phyloP scores from a whole-genome alignment of 2,329 filamentous ascomycete species.

The Sarocladium brachiariae region DNA sequence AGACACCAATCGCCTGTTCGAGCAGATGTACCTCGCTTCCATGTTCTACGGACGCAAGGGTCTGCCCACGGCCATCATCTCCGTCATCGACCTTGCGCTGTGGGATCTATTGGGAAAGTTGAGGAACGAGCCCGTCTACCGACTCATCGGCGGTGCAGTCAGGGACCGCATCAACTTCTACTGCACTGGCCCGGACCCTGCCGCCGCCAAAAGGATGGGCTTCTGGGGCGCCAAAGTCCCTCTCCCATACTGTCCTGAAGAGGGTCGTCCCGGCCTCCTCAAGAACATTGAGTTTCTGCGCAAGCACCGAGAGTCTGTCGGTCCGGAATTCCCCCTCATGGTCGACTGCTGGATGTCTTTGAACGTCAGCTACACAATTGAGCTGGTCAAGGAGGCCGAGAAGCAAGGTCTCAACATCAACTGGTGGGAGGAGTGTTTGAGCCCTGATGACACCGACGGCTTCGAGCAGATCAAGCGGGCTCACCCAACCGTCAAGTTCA shows the following conservation, averaged over 20 bases:
- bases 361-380: constrained; percentile 87
- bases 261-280: constrained; percentile 71
- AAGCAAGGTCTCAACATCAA: constrained; percentile 69
- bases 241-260: constrained; percentile 81
- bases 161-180: constrained; percentile 82
- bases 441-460: constrained; percentile 86
- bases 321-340: constrained; percentile 86
- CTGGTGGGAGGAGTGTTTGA: constrained; percentile 95
- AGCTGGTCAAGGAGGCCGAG: constrained; percentile 76
- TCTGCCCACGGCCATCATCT: constrained; percentile 83
- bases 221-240: constrained; percentile 90
- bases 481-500: constrained; percentile 87
- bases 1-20: constrained; percentile 86
- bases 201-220: constrained; percentile 73
- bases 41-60: constrained; percentile 98
- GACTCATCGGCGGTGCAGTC: constrained; percentile 86
- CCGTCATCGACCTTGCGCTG: constrained; percentile 84
- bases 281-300: constrained; percentile 89
- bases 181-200: constrained; percentile 84
- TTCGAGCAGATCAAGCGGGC: constrained; percentile 86
- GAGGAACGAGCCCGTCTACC: constrained; percentile 88
- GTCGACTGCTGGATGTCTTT: constrained; percentile 98
- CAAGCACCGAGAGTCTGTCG: constrained; percentile 76
- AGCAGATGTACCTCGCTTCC: constrained; percentile 92
- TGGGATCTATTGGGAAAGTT: constrained; percentile 93